These are phyloP conservation scores for Phytopythium montanum DNA, from an alignment of 352 stramenopile species.

Conservation along the genomic window DNA sequence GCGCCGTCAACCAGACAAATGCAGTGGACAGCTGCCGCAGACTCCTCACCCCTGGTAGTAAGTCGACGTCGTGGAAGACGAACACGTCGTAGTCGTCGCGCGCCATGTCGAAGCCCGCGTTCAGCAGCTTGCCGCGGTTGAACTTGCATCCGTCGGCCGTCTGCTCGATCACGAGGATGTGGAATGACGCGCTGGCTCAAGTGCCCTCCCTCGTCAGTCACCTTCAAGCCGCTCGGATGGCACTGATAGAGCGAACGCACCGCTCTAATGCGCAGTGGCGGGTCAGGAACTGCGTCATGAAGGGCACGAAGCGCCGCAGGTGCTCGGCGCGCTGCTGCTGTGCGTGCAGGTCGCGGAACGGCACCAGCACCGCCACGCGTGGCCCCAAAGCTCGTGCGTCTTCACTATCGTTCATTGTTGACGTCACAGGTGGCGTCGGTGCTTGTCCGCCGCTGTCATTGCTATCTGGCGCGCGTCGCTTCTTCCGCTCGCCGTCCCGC, in stretches of 20 bases:
- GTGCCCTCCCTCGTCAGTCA: too few species aligned
- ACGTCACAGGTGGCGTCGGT: too few species aligned
- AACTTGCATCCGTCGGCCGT: slow-evolving; percentile 93
- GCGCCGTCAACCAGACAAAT: neutral
- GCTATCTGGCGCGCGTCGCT: neutral
- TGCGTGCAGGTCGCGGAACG: slow-evolving; percentile 90
- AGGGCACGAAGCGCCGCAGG: slow-evolving; percentile 87
- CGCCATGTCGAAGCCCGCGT: slow-evolving; percentile 93
- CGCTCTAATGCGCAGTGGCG: slow-evolving; percentile 15
- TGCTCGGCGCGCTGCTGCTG: slow-evolving; percentile 88
- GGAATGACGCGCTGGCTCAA: slow-evolving; percentile 61
- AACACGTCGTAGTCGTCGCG: slow-evolving; percentile 80
- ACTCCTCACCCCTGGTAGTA: slow-evolving; percentile 71
- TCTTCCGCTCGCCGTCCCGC: neutral
- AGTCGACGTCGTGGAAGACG: slow-evolving; percentile 96
- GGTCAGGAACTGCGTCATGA: slow-evolving; percentile 89
- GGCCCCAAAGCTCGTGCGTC: neutral
- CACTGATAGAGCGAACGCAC: neutral
- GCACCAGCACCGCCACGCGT: slow-evolving; percentile 89
- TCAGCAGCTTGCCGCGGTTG: slow-evolving; percentile 96
- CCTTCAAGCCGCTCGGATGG: neutral
- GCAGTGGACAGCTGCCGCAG: neutral
- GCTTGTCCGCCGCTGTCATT: slow-evolving; percentile 24
- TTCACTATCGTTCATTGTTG: too few species aligned
- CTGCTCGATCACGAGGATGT: slow-evolving; percentile 96